Percentiles rank a stretch among this genome's conserved stretches.
Evolutionary conservation across 1,284 basidiomycete genomes (phyloP).

Genomic region (Fomitopsis palustris): DNA sequence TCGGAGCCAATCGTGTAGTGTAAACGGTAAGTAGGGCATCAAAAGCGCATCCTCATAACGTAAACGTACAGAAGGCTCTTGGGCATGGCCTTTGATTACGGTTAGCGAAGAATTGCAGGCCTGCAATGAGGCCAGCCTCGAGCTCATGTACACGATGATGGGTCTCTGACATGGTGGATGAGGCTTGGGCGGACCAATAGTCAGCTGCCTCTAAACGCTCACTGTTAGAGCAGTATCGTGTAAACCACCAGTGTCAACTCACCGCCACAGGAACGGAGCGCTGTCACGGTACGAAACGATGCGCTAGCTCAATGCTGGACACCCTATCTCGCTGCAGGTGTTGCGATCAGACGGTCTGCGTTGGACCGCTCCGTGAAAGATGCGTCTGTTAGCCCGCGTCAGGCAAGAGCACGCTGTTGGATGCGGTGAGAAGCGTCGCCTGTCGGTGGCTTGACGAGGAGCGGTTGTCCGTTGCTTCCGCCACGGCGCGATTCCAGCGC

Average conservation of each 20-base stretch:
- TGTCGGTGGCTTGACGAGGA: not conserved
- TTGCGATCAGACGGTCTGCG: not conserved
- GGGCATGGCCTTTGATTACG: not conserved
- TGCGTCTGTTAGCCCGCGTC: too few species aligned
- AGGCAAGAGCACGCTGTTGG: constrained; percentile 1
- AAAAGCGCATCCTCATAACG: not conserved
- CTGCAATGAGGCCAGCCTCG: not conserved
- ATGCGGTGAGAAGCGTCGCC: not conserved
- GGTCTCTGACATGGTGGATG: not conserved
- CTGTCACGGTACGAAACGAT: not conserved
- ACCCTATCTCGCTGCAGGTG: not conserved
- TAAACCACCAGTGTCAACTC: not conserved
- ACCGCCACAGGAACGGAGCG: not conserved
- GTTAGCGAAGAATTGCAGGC: not conserved
- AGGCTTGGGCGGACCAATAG: not conserved
- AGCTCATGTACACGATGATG: too few species aligned
- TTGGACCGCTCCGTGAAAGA: not conserved
- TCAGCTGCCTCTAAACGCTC: not conserved
- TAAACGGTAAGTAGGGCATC: not conserved
- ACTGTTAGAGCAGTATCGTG: not conserved
- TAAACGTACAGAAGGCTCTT: not conserved
- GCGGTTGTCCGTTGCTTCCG: not conserved
- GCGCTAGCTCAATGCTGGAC: not conserved
- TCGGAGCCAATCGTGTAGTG: not conserved
- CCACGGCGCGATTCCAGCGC: too few species aligned